A percentile compares a stretch with the other conserved stretches of the same genome.
These are phyloP conservation scores for Pestalotiopsis fici DNA, from an alignment of 2,329 filamentous ascomycete species.

Conservation along the genomic window DNA sequence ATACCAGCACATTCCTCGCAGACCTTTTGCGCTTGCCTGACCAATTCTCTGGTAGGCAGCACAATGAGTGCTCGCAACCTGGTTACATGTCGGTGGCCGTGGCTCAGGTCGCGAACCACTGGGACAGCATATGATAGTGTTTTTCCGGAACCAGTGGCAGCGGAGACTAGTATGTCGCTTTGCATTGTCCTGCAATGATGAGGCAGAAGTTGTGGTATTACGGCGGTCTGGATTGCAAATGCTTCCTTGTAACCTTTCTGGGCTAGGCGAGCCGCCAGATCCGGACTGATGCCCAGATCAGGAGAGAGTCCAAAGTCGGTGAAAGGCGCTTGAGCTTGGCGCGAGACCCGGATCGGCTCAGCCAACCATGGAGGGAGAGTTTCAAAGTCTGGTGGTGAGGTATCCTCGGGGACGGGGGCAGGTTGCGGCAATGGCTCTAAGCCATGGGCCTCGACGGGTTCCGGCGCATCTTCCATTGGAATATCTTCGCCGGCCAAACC, in stretches of 20 bases:
- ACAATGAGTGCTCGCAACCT: slow-evolving; percentile 79
- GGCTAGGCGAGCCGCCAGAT: slow-evolving; percentile 62
- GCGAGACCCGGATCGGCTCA: slow-evolving; percentile 69
- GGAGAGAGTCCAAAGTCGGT: slow-evolving; percentile 36
- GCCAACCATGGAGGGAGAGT: slow-evolving; percentile 82
- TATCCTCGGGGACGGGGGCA: slow-evolving; percentile 56
- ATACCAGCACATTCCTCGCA: slow-evolving; percentile 73
- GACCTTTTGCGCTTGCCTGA: slow-evolving; percentile 79
- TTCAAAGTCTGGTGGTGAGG: slow-evolving; percentile 68
- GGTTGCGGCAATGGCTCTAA: slow-evolving; percentile 84
- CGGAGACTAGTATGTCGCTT: slow-evolving; percentile 86
- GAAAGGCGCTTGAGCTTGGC: slow-evolving; percentile 63
- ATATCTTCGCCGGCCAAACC: slow-evolving; percentile 24
- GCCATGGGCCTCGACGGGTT: slow-evolving; percentile 59
- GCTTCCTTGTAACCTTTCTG: slow-evolving; percentile 71
- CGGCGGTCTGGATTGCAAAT: slow-evolving; percentile 77
- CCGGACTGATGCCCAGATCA: slow-evolving; percentile 62
- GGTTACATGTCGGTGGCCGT: slow-evolving; percentile 54
- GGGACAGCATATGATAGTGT: slow-evolving; percentile 90
- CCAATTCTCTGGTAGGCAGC: slow-evolving; percentile 87
- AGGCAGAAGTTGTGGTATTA: slow-evolving; percentile 77
- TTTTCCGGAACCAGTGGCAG: slow-evolving; percentile 94
- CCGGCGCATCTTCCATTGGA: slow-evolving; percentile 20
- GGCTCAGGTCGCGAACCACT: slow-evolving; percentile 74
- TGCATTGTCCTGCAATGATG: slow-evolving; percentile 58